Base-by-base conservation (phyloP, 192 early-diverging fungal species). In the Coemansia sp. region DNA sequence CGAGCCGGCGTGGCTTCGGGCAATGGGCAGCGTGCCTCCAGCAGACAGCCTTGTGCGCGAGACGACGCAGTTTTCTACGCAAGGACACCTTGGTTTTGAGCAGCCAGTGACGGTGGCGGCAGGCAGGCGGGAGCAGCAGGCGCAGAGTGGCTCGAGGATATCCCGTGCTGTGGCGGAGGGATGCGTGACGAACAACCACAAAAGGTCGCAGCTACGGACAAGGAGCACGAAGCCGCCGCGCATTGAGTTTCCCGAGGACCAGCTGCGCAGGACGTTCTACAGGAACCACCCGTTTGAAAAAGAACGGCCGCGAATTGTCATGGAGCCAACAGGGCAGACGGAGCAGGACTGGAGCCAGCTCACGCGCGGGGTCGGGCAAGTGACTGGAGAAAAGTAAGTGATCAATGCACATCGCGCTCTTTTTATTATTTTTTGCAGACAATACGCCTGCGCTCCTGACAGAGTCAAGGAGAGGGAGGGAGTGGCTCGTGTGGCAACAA, bases 241-340 rank as follows among this genome's bases (percentile, higher is more conserved):
- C 54, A 95, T 98, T 33, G 86, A 81, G 34, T 98, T 93, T 62
- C 91, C 91, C 5, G 94, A 97, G 76, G 96, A 98, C 76, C 58
- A 69, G 56, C 82, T 98, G 59, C 87, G 96, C 53, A 54, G 81
- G 53, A 84, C 82, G 54, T 98, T 98, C 62, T 98, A 93, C 76
- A 81, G 83, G 62, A 88, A 94, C 82, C 96, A 98, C 76, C 96
- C 96, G 17, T 92, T 90, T 68, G 96, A 98, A 74, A 80, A 88
- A 60, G 62, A 75, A 32, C 79, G 89, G 56, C 92, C 94, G 32
- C 72, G 83, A 32, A 80, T 83, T 6, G 59, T 95, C 35, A 82
- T 90, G 22, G 92, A 94, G 76, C 78, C 71, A 21, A 83, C 85
- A 1, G 74, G 83, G 9, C 80, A 74, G 61, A 68, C 50, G 21